Evolutionary conservation across 2,329 filamentous ascomycete genomes (phyloP), one percentile per base, ranked within the genome.

Genomic region (Penicillium expansum): DNA sequence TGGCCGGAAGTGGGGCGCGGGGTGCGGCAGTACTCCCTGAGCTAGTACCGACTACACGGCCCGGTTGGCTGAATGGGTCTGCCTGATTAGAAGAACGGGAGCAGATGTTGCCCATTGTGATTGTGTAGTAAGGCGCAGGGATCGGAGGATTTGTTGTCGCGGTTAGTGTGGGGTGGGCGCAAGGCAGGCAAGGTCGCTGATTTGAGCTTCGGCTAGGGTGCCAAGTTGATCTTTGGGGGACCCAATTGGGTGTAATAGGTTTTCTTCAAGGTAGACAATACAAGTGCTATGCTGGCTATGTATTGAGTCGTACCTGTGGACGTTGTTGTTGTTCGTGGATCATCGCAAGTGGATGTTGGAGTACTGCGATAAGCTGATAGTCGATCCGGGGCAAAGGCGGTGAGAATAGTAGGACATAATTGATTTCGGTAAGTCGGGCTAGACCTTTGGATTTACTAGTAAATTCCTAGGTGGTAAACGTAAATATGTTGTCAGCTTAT

Each of bases 71-170:
- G 78, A 92, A 94, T 73, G 84, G 80, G 66, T 89, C 86, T 42
- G 78, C 66, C 62, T 79, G 68, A 61, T 83, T 77, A 32, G 84
- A 78, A 57, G 80, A 82, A 74, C 91, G 92, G 71, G 91, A 90
- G 79, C 90, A 96, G 76, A 91, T 82, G 73, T 91, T 93, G 58
- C 92, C 92, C 92, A 97, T 96, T 62, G 57, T 74, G 57, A 29
- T 55, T 41, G 51, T 52, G 50, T 35, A 20, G 42, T 30, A 52
- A 42, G 16, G n/a, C 37, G 49, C 32, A 49, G 44, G 41, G 58
- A 45, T 56, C 50, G 56, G 42, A 42, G 27, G 20, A 39, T 48
- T 33, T 29, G 48, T 32, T 32, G 48, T 49, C 33, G 55, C 13
- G 47, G 18, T 53, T 30, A 39, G 29, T 42, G 11, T 30, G 11